Evolutionary conservation across 176 grass and related monocot genomes (phyloP), one percentile per base, ranked within the genome.

Genomic region (Rhynchospora tenuis): DNA sequence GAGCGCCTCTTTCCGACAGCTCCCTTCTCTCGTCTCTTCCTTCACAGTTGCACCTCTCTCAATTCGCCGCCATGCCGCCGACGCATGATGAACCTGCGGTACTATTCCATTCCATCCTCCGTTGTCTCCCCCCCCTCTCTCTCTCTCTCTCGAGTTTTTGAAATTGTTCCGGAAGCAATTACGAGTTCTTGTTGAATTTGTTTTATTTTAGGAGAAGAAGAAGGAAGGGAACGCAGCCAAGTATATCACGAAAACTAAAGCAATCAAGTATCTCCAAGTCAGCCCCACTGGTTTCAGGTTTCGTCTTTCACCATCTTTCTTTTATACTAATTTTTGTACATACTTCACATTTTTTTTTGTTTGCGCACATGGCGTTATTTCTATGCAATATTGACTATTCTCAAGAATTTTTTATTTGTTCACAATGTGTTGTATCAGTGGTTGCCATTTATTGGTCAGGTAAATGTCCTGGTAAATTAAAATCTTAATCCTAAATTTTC

Each of bases 171-270:
- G 33, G 33, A 46, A 22, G 16, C 11, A 52, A 2, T 86, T 14
- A 67, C 22, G 31, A 47, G 64, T 84, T 82, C 13, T 45, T 70
- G 0, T 10, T 57, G 58, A 82, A 8, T 76, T 83, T 83, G 33
- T 59, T 50, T 71, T n/a, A n/a, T n/a, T n/a, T n/a, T n/a, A n/a
- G n/a, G n/a, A n/a, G n/a, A n/a, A n/a, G n/a, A n/a, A n/a, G 33
- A 95, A 99, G 88, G 93, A 99, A 78, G 96, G 96, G 72, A 99
- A 95, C 50, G 91, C 89, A 7, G 96, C 89, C n/a, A 95, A 93
- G 89, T 99, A 95, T 81, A 90, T 95, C 83, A 99, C 93, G 14
- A 92, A 89, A 83, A 99, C 82, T 56, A 95, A 92, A 89, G 96
- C 96, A 4, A 88, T 99, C 33, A 90, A 81, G 59, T 86, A 95